Percentiles rank a stretch among this genome's conserved stretches.
Conservation (phyloP, 2,329 filamentous ascomycete genomes). For the Bipolaris gigantea region DNA sequence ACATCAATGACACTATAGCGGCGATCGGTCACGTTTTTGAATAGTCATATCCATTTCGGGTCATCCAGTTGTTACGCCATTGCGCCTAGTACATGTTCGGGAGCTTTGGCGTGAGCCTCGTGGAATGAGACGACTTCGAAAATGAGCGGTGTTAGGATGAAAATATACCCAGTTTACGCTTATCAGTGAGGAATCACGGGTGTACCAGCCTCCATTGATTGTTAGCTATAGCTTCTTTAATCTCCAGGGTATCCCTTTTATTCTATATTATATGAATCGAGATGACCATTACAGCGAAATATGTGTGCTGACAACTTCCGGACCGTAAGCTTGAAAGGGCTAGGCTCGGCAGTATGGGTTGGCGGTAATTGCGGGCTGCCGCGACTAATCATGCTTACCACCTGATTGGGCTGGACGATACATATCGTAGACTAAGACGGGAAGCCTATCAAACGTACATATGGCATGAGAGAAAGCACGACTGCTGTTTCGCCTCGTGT, state of each 20-base stretch:
- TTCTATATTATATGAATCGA: too few relatives aligned
- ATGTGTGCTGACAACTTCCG: too few relatives aligned
- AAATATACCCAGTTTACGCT: too few relatives aligned
- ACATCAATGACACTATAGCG: neutral
- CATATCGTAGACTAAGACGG: neutral
- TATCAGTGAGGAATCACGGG: neutral
- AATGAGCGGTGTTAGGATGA: neutral
- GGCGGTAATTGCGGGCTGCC: slow-evolving; percentile 15
- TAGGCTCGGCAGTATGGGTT: slow-evolving; percentile 6
- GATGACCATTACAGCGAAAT: too few relatives aligned
- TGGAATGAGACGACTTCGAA: neutral
- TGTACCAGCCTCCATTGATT: neutral
- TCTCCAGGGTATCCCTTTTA: neutral
- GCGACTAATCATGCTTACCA: slow-evolving; percentile 8
- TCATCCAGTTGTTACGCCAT: neutral
- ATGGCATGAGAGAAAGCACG: neutral
- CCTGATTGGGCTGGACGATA: neutral
- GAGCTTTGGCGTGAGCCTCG: neutral
- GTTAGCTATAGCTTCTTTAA: neutral
- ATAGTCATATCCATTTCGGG: neutral
- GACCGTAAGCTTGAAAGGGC: neutral
- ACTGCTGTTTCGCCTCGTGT: neutral
- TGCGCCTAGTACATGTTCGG: neutral
- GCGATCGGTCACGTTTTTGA: neutral
- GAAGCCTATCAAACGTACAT: neutral